Evolutionary conservation across 2,329 filamentous ascomycete species (phyloP).

Genomic region (Ophiostoma pallidulum): DNA sequence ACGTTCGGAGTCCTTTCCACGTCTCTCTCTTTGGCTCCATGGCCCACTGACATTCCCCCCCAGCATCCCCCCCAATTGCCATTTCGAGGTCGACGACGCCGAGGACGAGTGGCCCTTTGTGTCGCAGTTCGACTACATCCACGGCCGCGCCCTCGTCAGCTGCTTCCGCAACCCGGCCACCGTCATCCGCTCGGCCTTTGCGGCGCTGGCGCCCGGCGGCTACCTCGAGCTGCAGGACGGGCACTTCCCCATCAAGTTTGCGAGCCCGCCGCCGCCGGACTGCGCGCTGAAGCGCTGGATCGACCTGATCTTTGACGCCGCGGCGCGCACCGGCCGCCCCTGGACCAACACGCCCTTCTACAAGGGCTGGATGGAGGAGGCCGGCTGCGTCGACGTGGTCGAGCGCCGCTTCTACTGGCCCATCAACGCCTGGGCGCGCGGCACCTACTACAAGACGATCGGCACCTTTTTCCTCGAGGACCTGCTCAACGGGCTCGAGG

Average conservation of each 20-base stretch:
- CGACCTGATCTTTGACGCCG: slow-evolving; percentile 14
- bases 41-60: no score
- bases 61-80: slow-evolving; percentile 14
- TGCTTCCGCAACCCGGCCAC: slow-evolving; percentile 12
- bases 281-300: slow-evolving; percentile 15
- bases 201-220: neutral
- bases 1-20: neutral
- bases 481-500: slow-evolving; percentile 10
- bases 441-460: slow-evolving; percentile 19
- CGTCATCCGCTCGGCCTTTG: slow-evolving; percentile 8
- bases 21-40: neutral
- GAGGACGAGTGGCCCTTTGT: slow-evolving; percentile 14
- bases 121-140: slow-evolving; percentile 10
- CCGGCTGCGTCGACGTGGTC: slow-evolving; percentile 20
- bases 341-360: slow-evolving; percentile 17
- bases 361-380: slow-evolving; percentile 16
- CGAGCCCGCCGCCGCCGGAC: slow-evolving; percentile 8
- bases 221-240: slow-evolving; percentile 12
- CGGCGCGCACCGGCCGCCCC: slow-evolving; percentile 15
- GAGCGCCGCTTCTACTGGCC: slow-evolving; percentile 21
- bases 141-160: slow-evolving; percentile 10
- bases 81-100: slow-evolving; percentile 13
- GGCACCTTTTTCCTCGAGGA: slow-evolving; percentile 18
- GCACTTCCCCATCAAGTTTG: slow-evolving; percentile 10
- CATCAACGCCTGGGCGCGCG: slow-evolving; percentile 20